Evolutionary conservation across 1,139 yeast genomes (phyloP), one percentile per base, ranked within the genome.

Genomic region (Sugiyamaella grinbergsii): DNA sequence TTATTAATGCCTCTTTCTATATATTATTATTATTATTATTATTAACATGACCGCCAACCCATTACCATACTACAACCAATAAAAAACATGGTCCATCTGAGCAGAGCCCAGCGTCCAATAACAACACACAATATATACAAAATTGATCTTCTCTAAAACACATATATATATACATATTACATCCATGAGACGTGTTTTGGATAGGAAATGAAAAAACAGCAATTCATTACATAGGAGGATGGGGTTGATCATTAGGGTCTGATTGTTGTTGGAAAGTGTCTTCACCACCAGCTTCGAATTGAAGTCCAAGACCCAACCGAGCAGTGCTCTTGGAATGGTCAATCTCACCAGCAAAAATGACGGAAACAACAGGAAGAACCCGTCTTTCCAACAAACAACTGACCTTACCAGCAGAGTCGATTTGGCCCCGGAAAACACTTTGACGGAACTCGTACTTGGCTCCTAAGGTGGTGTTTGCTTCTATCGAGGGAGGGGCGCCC

Each of bases 401-500:
- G 52, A 93, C 95, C 75, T 88, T 90, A 71, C 98, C 98, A 55
- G 79, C 77, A 50, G 95, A 82, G 73, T 91, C 97, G 57, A 93
- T 68, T 72, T 91, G 96, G 65, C 98, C 98, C 73, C 98, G 84
- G 81, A 89, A 90, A 52, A 89, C 85, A 55, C 95, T 85, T 73
- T 90, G 95, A 75, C 97, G 90, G 80, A 90, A 94, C 75, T 93
- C 98, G 73, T 93, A 93, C 75, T 91, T 93, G 65, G 97, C 96
- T 72, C 97, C 98, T 53, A 93, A 71, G 57, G 97, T 87, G 63
- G 99, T 91, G 63, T 81, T 80, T 65, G 96, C 98, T 68, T 91
- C 97, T 54, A 89, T 78, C 48, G 84, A 82, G 42, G 95, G 91
- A 59, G 88, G 82, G 57, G 94, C 88, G 52, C 87, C 82, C 75